Evolutionary conservation across 768 basidiomycete species (phyloP).

Genomic region (Lentinula boryana): DNA sequence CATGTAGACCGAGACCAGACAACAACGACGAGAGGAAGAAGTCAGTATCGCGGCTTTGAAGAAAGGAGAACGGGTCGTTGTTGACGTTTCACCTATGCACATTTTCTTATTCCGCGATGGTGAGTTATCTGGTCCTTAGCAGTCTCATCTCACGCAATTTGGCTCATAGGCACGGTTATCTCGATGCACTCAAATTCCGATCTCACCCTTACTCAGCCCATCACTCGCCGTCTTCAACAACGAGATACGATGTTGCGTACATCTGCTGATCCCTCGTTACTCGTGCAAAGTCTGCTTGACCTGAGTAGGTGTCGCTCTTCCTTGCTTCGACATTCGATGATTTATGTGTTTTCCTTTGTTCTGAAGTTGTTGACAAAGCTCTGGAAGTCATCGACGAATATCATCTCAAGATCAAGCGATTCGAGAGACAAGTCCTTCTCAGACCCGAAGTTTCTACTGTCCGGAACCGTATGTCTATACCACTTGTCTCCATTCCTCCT

Average conservation of each 20-base stretch:
- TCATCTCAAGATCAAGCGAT: conserved; percentile 53
- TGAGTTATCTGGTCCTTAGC: conserved; percentile 17
- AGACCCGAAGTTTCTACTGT: conserved; percentile 60
- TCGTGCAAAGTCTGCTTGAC: conserved; percentile 69
- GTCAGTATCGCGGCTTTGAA: conserved; percentile 25
- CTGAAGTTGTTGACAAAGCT: conserved; percentile 59
- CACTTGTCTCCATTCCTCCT: background rate
- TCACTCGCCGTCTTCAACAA: conserved; percentile 50
- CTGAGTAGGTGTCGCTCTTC: conserved; percentile 24
- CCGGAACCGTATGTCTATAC: conserved; percentile 38
- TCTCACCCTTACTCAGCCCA: conserved; percentile 47
- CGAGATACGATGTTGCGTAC: conserved; percentile 55
- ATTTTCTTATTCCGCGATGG: conserved; percentile 67
- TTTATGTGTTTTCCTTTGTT: background rate
- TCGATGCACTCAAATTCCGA: conserved; percentile 45
- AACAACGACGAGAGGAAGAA: conserved; percentile 1
- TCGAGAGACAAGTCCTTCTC: conserved; percentile 55
- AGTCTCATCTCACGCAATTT: background rate
- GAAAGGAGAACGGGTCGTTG: conserved; percentile 49
- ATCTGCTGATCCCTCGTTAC: conserved; percentile 60
- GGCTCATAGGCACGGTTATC: conserved; percentile 52
- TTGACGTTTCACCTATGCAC: conserved; percentile 56
- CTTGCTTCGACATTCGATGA: background rate
- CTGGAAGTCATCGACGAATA: conserved; percentile 67
- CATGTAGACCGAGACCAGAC: conserved; percentile 8